phyloP scores from a whole-genome alignment of 257 asterid species.

The Ligustrum vulgare region DNA sequence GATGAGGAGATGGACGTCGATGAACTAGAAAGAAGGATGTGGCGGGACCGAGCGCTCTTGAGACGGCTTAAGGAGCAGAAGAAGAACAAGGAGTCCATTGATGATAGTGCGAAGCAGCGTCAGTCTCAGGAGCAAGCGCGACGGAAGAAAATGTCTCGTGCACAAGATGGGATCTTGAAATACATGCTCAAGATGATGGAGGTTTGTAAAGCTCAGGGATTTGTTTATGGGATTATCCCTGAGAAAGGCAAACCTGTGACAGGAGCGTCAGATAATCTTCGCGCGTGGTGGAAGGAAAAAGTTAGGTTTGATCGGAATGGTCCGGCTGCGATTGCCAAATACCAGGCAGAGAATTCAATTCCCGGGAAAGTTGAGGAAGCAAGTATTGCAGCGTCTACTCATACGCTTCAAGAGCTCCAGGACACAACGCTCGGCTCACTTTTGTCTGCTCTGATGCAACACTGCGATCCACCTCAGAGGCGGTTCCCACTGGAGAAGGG shows the following conservation, averaged over 20 bases:
- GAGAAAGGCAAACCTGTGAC: slow-evolving; percentile 70
- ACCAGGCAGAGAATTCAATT: slow-evolving; percentile 36
- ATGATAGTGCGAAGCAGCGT: slow-evolving; percentile 39
- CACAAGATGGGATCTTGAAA: slow-evolving; percentile 64
- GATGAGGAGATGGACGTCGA: slow-evolving; percentile 59
- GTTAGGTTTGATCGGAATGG: slow-evolving; percentile 64
- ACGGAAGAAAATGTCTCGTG: slow-evolving; percentile 68
- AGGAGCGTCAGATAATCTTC: slow-evolving; percentile 63
- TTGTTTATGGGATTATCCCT: slow-evolving; percentile 66
- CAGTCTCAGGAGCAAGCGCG: slow-evolving; percentile 63
- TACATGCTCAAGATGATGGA: slow-evolving; percentile 72
- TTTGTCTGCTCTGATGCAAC: slow-evolving; percentile 61
- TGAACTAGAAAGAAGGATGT: slow-evolving; percentile 55
- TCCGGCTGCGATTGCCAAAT: slow-evolving; percentile 56
- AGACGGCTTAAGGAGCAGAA: slow-evolving; percentile 52
- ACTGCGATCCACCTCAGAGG: slow-evolving; percentile 62
- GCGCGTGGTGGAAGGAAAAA: slow-evolving; percentile 71
- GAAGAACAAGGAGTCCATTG: slow-evolving; percentile 37
- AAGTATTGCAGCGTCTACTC: slow-evolving; percentile 29
- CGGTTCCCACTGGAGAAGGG: slow-evolving; percentile 55
- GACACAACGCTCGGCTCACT: slow-evolving; percentile 60
- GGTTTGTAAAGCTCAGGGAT: slow-evolving; percentile 66
- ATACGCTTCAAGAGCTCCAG: slow-evolving; percentile 53
- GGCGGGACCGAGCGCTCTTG: slow-evolving; percentile 51
- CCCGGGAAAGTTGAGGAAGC: slow-evolving; percentile 41